phyloP scores from a whole-genome alignment of 495 filamentous ascomycete genomes.

The Lindgomyces ingoldianus region DNA sequence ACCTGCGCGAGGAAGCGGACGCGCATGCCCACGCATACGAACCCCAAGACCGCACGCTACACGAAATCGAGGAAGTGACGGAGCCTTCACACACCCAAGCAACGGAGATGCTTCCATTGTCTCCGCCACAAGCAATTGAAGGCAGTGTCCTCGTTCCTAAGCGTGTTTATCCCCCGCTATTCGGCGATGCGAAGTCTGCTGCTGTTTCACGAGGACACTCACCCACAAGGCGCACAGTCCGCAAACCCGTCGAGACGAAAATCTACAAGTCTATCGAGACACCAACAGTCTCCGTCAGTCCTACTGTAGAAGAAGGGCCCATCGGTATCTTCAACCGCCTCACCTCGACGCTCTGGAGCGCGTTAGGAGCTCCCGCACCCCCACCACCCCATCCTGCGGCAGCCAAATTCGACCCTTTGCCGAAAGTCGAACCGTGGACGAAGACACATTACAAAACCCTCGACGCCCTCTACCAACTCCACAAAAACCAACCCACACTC shows the following conservation, averaged over 20 bases:
- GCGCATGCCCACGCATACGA: constrained; percentile 16
- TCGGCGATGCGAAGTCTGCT: constrained; percentile 4
- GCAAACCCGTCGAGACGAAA: background rate
- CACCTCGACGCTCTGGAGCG: constrained; percentile 28
- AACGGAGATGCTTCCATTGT: constrained; percentile 7
- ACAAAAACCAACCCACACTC: constrained; percentile 29
- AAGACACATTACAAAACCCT: constrained; percentile 40
- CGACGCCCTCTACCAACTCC: constrained; percentile 34
- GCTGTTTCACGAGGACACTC: background rate
- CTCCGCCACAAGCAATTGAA: constrained; percentile 19
- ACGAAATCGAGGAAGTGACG: constrained; percentile 31
- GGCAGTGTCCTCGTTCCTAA: constrained; percentile 21
- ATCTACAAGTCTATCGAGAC: background rate
- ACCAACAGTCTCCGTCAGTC: background rate
- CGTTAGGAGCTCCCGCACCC: constrained; percentile 14
- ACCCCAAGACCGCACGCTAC: constrained; percentile 20
- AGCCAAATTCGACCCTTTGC: constrained; percentile 23
- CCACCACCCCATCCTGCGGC: constrained; percentile 25
- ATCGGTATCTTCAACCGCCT: constrained; percentile 31
- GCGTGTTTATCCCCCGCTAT: constrained; percentile 23
- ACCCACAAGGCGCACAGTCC: background rate
- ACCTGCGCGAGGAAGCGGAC: constrained; percentile 29
- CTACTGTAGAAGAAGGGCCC: background rate
- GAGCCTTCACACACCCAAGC: constrained; percentile 16
- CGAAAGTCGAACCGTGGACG: constrained; percentile 41